Percentiles rank a stretch among this genome's conserved stretches.
Conservation (phyloP, 768 basidiomycete species). For the Amyloporia xantha region DNA sequence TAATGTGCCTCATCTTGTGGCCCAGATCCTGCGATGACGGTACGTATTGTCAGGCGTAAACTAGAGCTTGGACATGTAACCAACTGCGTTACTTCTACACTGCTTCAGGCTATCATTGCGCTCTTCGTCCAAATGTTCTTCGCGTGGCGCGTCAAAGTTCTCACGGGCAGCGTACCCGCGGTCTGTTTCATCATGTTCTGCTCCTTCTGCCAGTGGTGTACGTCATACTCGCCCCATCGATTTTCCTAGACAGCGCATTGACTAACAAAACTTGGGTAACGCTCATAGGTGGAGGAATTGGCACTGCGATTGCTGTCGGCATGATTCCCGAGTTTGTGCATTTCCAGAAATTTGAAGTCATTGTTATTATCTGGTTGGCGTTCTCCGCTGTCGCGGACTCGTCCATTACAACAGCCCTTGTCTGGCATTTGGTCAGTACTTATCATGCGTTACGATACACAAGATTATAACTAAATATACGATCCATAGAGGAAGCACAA, state of each 20-base stretch:
- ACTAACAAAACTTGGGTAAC: neutral
- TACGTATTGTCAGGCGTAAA: slow-evolving; percentile 14
- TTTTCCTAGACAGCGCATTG: too few species aligned
- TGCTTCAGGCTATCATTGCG: slow-evolving; percentile 37
- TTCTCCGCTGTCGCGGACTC: slow-evolving; percentile 35
- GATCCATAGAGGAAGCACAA: slow-evolving; percentile 31
- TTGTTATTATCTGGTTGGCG: slow-evolving; percentile 36
- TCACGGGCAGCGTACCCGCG: slow-evolving; percentile 25
- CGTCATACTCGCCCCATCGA: too few species aligned
- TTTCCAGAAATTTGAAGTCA: slow-evolving; percentile 28
- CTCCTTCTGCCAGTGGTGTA: slow-evolving; percentile 24
- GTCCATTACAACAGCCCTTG: slow-evolving; percentile 36
- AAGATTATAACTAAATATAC: neutral
- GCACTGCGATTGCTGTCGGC: slow-evolving; percentile 26
- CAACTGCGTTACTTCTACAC: too few species aligned
- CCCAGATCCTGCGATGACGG: slow-evolving; percentile 43
- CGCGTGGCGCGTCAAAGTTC: slow-evolving; percentile 34
- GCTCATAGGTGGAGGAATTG: slow-evolving; percentile 27
- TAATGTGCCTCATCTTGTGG: too few species aligned
- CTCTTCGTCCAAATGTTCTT: slow-evolving; percentile 42
- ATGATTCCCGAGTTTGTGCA: slow-evolving; percentile 27
- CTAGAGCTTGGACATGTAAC: too few species aligned
- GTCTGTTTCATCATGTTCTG: slow-evolving; percentile 22
- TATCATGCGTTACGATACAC: neutral
- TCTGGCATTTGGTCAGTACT: slow-evolving; percentile 34